A percentile compares a stretch with the other conserved stretches of the same genome.
These are phyloP conservation scores for Artomyces pyxidatus DNA, from an alignment of 768 basidiomycete genomes.

Conservation along the genomic window DNA sequence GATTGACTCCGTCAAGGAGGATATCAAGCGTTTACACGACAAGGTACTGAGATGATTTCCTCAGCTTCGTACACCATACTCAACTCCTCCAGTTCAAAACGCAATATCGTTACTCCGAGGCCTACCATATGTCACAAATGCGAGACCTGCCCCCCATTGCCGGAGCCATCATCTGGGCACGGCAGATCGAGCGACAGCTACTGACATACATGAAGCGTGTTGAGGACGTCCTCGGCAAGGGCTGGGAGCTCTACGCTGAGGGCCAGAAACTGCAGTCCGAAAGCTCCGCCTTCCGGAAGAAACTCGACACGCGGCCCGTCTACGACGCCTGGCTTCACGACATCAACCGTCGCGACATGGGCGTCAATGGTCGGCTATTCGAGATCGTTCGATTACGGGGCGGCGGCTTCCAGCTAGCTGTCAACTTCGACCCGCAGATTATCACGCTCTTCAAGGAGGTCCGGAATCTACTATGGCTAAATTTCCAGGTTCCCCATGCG, in stretches of 20 bases:
- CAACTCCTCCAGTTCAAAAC: slow-evolving; percentile 67
- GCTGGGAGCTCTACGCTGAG: slow-evolving; percentile 99
- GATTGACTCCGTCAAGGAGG: slow-evolving; percentile 98
- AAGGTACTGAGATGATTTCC: slow-evolving; percentile 43
- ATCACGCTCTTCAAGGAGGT: slow-evolving; percentile 99
- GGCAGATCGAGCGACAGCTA: slow-evolving; percentile 96
- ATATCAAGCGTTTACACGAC: slow-evolving; percentile 91
- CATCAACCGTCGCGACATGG: slow-evolving; percentile 88
- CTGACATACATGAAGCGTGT: slow-evolving; percentile 98
- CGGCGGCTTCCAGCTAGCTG: slow-evolving; percentile 78
- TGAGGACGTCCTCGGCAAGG: slow-evolving; percentile 95
- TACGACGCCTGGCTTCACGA: slow-evolving; percentile 97
- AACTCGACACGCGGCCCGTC: slow-evolving; percentile 89
- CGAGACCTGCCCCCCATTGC: slow-evolving; percentile 98
- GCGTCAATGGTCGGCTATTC: slow-evolving; percentile 85
- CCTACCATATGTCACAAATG: slow-evolving; percentile 98
- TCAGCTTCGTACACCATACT: neutral
- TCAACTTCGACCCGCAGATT: slow-evolving; percentile 97
- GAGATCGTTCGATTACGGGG: slow-evolving; percentile 76
- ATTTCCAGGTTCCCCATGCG: slow-evolving; percentile 91
- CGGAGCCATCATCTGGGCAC: slow-evolving; percentile 96
- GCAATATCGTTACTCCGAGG: slow-evolving; percentile 91
- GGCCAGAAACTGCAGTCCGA: slow-evolving; percentile 96
- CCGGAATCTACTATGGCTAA: slow-evolving; percentile 90
- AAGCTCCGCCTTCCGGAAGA: slow-evolving; percentile 85